Percentiles rank a stretch among this genome's conserved stretches.
Conservation (phyloP, 2,329 filamentous ascomycete species). For the Colletotrichum viniferum region DNA sequence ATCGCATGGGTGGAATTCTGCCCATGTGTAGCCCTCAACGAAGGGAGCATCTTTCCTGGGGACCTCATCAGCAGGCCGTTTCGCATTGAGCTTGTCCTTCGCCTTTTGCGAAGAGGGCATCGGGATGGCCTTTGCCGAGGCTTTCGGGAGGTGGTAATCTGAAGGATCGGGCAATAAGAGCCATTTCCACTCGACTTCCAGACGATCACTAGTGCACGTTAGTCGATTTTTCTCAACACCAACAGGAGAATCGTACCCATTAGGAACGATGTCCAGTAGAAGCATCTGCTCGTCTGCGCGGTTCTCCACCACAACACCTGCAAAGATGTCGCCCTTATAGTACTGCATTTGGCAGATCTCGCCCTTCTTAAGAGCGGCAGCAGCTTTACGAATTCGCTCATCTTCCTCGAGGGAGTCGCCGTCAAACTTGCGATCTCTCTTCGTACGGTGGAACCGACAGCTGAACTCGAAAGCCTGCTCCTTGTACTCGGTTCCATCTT, state of each 20-base stretch:
- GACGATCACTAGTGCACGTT: constrained; percentile 62
- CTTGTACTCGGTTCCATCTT: constrained; percentile 91
- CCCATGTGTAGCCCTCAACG: constrained; percentile 72
- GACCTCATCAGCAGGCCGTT: constrained; percentile 63
- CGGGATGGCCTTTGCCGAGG: constrained; percentile 73
- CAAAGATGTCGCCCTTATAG: constrained; percentile 85
- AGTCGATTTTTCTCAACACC: constrained; percentile 34
- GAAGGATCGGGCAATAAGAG: constrained; percentile 73
- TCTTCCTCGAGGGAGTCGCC: constrained; percentile 73
- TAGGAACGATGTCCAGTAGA: constrained; percentile 82
- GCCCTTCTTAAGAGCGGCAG: constrained; percentile 69
- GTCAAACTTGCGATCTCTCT: constrained; percentile 78
- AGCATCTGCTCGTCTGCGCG: constrained; percentile 75
- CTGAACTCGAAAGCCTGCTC: constrained; percentile 91
- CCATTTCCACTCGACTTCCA: constrained; percentile 88
- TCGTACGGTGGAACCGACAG: constrained; percentile 91
- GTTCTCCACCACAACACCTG: constrained; percentile 87
- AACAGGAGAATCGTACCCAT: constrained; percentile 64
- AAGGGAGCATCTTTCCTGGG: constrained; percentile 72
- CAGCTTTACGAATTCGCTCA: constrained; percentile 70
- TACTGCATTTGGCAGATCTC: constrained; percentile 89
- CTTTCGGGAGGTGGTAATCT: constrained; percentile 75
- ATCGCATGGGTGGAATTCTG: constrained; percentile 76
- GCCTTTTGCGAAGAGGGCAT: constrained; percentile 68
- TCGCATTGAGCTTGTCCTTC: constrained; percentile 71